phyloP scores from a whole-genome alignment of 768 basidiomycete genomes.

The Russula compacta region DNA sequence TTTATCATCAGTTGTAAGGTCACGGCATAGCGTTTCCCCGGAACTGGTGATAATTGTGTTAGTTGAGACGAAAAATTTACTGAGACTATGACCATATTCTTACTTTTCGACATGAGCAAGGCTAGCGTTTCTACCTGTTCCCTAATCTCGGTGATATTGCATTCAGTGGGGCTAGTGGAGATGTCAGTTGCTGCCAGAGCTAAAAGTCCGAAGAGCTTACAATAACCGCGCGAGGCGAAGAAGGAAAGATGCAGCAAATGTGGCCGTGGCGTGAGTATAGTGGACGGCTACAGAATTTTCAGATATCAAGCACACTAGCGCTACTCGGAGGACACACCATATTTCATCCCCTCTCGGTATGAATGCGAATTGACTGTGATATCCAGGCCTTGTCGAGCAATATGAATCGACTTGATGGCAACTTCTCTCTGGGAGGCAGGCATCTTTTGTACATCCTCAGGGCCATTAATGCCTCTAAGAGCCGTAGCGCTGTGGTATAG shows the following conservation, averaged over 20 bases:
- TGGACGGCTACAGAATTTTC: constrained; percentile 53
- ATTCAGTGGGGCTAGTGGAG: constrained; percentile 62
- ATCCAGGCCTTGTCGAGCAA: constrained; percentile 71
- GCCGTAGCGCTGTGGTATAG: constrained; percentile 80
- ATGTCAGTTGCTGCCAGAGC: not conserved
- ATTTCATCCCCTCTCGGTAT: constrained; percentile 89
- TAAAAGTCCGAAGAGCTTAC: constrained; percentile 35
- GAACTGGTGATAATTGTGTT: constrained; percentile 41
- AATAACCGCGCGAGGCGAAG: constrained; percentile 81
- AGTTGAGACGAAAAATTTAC: constrained; percentile 6
- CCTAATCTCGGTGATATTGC: constrained; percentile 65
- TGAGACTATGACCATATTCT: constrained; percentile 22
- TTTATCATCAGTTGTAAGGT: constrained; percentile 88
- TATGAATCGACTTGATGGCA: constrained; percentile 73
- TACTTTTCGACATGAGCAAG: constrained; percentile 69
- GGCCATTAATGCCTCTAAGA: constrained; percentile 72
- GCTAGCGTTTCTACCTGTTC: constrained; percentile 72
- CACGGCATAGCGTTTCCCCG: constrained; percentile 86
- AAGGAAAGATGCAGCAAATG: constrained; percentile 86
- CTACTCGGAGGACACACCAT: constrained; percentile 43
- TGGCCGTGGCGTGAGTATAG: constrained; percentile 87
- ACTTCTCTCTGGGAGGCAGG: constrained; percentile 66
- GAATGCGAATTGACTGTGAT: constrained; percentile 77
- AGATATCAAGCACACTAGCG: not conserved
- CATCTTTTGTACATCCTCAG: constrained; percentile 82